A percentile compares a stretch with the other conserved stretches of the same genome.
phyloP scores from a whole-genome alignment of 2,329 filamentous ascomycete species.

The Aspergillus amoenus region DNA sequence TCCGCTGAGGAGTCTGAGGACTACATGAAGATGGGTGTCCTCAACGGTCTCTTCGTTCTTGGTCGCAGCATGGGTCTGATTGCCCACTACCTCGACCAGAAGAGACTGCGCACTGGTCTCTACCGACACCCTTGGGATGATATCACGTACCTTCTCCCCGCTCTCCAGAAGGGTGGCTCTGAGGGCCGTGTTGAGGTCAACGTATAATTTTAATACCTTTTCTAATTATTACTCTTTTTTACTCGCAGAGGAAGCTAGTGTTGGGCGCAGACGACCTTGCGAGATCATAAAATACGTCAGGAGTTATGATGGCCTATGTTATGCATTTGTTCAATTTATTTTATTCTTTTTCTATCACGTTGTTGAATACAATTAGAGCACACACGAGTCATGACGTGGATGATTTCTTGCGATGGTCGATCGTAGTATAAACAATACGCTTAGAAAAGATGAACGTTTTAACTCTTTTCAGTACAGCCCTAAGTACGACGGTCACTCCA shows the following conservation, averaged over 20 bases:
- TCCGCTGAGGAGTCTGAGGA: slow-evolving; percentile 95
- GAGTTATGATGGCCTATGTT: slow-evolving; percentile 36
- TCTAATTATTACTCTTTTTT: slow-evolving; percentile 24
- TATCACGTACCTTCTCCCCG: slow-evolving; percentile 91
- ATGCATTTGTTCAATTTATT: slow-evolving; percentile 27
- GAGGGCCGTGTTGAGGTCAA: slow-evolving; percentile 90
- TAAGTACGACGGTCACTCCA: too few relatives aligned
- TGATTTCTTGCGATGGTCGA: slow-evolving; percentile 15
- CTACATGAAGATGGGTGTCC: slow-evolving; percentile 97
- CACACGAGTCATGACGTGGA: slow-evolving; percentile 32
- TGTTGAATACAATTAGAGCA: slow-evolving; percentile 28
- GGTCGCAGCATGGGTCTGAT: slow-evolving; percentile 97
- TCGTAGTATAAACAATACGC: neutral
- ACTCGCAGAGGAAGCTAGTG: slow-evolving; percentile 14
- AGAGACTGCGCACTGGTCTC: slow-evolving; percentile 95
- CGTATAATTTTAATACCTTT: slow-evolving; percentile 52
- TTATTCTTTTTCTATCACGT: slow-evolving; percentile 26
- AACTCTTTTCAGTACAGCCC: too few relatives aligned
- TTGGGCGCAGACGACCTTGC: slow-evolving; percentile 20
- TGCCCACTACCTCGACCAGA: slow-evolving; percentile 99
- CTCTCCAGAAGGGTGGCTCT: slow-evolving; percentile 68
- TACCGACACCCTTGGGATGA: slow-evolving; percentile 99
- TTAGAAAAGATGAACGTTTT: too few relatives aligned
- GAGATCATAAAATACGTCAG: slow-evolving; percentile 35
- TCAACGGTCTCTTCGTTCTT: slow-evolving; percentile 98